phyloP scores from a whole-genome alignment of 2,329 filamentous ascomycete species.

The Colletotrichum spaethianum region DNA sequence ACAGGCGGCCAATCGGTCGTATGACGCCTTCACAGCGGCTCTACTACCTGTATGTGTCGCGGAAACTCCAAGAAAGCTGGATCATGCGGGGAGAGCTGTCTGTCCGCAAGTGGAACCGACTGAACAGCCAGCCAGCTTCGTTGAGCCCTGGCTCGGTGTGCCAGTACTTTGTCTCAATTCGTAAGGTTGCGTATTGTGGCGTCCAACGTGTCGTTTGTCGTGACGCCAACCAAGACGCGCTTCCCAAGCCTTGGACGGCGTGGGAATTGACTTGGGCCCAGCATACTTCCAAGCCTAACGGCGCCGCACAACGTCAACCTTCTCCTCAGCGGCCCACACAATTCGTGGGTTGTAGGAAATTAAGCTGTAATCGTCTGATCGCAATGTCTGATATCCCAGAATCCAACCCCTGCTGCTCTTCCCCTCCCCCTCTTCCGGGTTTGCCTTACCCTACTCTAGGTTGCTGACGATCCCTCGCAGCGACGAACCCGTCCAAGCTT shows the following conservation, averaged over 20 bases:
- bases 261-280: conserved; percentile 14
- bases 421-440: conserved; percentile 5
- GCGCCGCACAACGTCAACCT: conserved; percentile 2
- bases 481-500: conserved; percentile 23
- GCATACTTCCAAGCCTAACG: conserved; percentile 11
- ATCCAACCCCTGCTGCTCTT: conserved; percentile 8
- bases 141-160: background rate
- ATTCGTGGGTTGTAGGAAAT: background rate
- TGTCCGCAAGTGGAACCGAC: background rate
- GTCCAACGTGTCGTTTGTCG: conserved; percentile 33
- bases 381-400: conserved; percentile 2
- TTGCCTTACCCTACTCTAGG: conserved; percentile 4
- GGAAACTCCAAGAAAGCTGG: conserved; percentile 1
- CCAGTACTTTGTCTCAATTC: conserved; percentile 19
- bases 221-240: conserved; percentile 8
- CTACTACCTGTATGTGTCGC: too few relatives aligned
- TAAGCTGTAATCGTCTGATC: conserved; percentile 12
- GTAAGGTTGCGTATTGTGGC: conserved; percentile 30
- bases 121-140: conserved; percentile 1
- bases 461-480: conserved; percentile 20
- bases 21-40: conserved; percentile 21
- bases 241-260: background rate
- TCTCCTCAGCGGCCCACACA: conserved; percentile 9
- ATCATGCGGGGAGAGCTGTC: conserved; percentile 13
- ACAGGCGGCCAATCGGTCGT: conserved; percentile 4